These are phyloP conservation scores for Penicillium sumatraense DNA, from an alignment of 2,329 filamentous ascomycete species.

Conservation along the genomic window DNA sequence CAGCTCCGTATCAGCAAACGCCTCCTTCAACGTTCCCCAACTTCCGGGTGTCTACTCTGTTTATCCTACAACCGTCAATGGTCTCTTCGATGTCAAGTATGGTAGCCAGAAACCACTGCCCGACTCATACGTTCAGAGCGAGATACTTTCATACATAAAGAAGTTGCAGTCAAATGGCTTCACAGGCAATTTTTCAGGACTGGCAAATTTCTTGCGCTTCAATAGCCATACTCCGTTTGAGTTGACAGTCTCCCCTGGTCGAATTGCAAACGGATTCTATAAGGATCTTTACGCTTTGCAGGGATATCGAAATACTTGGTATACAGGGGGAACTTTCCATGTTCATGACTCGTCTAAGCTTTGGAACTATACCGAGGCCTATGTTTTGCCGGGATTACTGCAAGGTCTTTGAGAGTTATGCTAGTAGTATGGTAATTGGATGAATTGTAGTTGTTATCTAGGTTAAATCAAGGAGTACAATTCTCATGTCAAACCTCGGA, in stretches of 20 bases:
- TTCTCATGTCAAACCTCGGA: neutral
- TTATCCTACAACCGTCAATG: slow-evolving; percentile 19
- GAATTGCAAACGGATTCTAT: slow-evolving; percentile 49
- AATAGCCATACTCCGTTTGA: slow-evolving; percentile 45
- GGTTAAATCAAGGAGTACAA: neutral
- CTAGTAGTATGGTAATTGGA: no score
- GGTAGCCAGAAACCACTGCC: slow-evolving; percentile 23
- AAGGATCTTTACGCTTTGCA: slow-evolving; percentile 48
- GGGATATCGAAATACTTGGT: slow-evolving; percentile 51
- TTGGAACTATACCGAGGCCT: slow-evolving; percentile 17
- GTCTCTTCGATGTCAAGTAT: slow-evolving; percentile 23
- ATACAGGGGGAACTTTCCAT: slow-evolving; percentile 43
- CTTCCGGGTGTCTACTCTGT: slow-evolving; percentile 30
- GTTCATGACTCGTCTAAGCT: slow-evolving; percentile 19
- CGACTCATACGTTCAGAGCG: slow-evolving; percentile 29
- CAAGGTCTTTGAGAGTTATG: neutral
- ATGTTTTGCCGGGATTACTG: slow-evolving; percentile 14
- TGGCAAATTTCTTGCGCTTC: slow-evolving; percentile 41
- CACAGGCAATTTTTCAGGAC: slow-evolving; percentile 11
- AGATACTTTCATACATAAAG: slow-evolving; percentile 29
- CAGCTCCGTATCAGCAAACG: slow-evolving; percentile 1
- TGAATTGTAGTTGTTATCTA: neutral
- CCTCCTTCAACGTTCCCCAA: slow-evolving; percentile 27
- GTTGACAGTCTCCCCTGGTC: slow-evolving; percentile 36
- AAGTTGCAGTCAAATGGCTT: slow-evolving; percentile 19